Evolutionary conservation across 768 basidiomycete species (phyloP), one percentile per base, ranked within the genome.

Genomic region (Podaxis pistillaris): DNA sequence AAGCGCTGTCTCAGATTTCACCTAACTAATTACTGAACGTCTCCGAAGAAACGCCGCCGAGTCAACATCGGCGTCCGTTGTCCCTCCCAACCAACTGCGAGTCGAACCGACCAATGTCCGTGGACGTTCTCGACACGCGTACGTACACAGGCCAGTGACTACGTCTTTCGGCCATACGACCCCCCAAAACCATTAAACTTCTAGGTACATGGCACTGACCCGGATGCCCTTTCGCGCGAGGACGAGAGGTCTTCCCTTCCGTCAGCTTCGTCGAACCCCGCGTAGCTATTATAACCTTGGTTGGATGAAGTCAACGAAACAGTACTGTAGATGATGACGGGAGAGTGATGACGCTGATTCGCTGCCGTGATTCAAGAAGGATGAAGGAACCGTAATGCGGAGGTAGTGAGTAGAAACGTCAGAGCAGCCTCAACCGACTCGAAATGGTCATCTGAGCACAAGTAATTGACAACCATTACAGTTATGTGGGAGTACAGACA

Each of bases 361-460:
- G 12, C 24, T 13, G 7, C 19, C 19, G 19, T 24, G 56, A 56
- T n/a, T 41, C 38, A 44, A 46, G 22, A 44, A 44, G 36, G 26
- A 12, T 6, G 40, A 59, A 52, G n/a, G 6, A 28, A 37, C 33
- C 22, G 47, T 59, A 52, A 59, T 59, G 58, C 58, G 58, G 58
- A 51, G 58, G 37, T 59, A 59, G 51, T 40, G 54, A 17, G 54
- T 40, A 40, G 44, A 56, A 56, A 56, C 24, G 54, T 56, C 54
- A 59, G 38, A 30, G 33, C 22, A 6, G 26, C 7, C 58, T 49
- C 58, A 38, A 50, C 1, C 58, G 36, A 13, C 58, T 50, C n/a
- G 33, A 59, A 59, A 59, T 49, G 49, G 58, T 38, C 58, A 38
- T 22, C 58, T 59, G 58, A 52, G 58, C 37, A 24, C 24, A 59